Percentiles rank a stretch among this genome's conserved stretches.
phyloP scores from a whole-genome alignment of 768 basidiomycete species.

The Collybia sordida region DNA sequence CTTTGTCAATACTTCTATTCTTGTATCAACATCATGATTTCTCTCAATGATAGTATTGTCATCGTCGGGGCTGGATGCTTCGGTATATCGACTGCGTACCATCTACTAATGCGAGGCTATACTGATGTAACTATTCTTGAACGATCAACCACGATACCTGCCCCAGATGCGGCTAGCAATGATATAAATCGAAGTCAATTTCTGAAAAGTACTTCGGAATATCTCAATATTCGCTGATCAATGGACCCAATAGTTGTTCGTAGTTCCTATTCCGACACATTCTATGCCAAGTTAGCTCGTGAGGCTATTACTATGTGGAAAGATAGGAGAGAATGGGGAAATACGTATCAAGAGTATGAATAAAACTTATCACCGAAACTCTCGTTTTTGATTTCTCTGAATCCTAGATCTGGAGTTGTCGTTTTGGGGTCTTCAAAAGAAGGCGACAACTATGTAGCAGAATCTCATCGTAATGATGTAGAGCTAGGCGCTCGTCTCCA shows the following conservation, averaged over 20 bases:
- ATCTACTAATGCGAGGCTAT: conserved; percentile 72
- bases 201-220: not conserved
- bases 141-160: conserved; percentile 65
- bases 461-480: conserved; percentile 63
- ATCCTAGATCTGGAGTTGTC: conserved; percentile 65
- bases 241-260: conserved; percentile 56
- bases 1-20: not conserved
- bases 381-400: not conserved
- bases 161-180: conserved; percentile 75
- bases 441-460: conserved; percentile 41
- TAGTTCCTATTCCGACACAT: conserved; percentile 67
- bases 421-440: conserved; percentile 41
- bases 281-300: conserved; percentile 69
- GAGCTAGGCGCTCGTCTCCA: conserved; percentile 52
- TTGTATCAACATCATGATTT: not conserved
- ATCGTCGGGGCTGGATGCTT: conserved; percentile 86
- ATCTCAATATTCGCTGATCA: not conserved
- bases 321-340: conserved; percentile 60
- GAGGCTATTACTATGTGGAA: conserved; percentile 82
- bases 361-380: conserved; percentile 16
- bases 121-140: conserved; percentile 75
- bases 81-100: conserved; percentile 83
- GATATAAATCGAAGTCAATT: conserved; percentile 50
- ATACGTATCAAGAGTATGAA: conserved; percentile 80
- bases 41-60: conserved; percentile 39